phyloP scores from a whole-genome alignment of 768 basidiomycete species.

The Boletus eberwhitei region DNA sequence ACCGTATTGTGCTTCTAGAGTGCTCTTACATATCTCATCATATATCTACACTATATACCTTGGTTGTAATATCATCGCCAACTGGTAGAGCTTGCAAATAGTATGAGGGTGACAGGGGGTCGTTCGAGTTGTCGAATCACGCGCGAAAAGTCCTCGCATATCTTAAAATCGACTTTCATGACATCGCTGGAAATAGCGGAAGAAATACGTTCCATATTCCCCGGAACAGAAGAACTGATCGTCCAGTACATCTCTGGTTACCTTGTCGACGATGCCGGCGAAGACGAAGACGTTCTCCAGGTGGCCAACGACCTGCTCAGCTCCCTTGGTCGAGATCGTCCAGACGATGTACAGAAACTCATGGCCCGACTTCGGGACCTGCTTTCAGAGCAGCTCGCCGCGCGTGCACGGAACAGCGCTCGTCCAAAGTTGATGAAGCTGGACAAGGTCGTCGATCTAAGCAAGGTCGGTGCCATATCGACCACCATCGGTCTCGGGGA shows the following conservation, averaged over 20 bases:
- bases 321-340: slow-evolving; percentile 65
- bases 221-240: slow-evolving; percentile 80
- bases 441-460: slow-evolving; percentile 87
- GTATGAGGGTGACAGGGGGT: not conserved
- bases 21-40: slow-evolving; percentile 8
- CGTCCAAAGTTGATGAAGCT: slow-evolving; percentile 70
- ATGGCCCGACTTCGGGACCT: slow-evolving; percentile 62
- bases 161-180: slow-evolving; percentile 38
- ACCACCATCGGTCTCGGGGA: slow-evolving; percentile 76
- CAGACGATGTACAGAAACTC: slow-evolving; percentile 60
- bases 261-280: slow-evolving; percentile 83
- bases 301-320: slow-evolving; percentile 70
- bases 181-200: slow-evolving; percentile 75
- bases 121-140: not conserved
- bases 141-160: not conserved
- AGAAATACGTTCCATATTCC: slow-evolving; percentile 66
- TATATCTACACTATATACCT: slow-evolving; percentile 20
- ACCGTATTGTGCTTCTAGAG: slow-evolving; percentile 27
- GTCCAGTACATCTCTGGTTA: slow-evolving; percentile 87
- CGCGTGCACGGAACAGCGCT: slow-evolving; percentile 53
- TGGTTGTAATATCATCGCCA: slow-evolving; percentile 9
- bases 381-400: slow-evolving; percentile 60
- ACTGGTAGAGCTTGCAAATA: not conserved
- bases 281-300: slow-evolving; percentile 83
- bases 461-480: slow-evolving; percentile 71